A percentile compares a stretch with the other conserved stretches of the same genome.
These are phyloP conservation scores for Microcera coccophila DNA, from an alignment of 2,329 filamentous ascomycete genomes.

Conservation along the genomic window DNA sequence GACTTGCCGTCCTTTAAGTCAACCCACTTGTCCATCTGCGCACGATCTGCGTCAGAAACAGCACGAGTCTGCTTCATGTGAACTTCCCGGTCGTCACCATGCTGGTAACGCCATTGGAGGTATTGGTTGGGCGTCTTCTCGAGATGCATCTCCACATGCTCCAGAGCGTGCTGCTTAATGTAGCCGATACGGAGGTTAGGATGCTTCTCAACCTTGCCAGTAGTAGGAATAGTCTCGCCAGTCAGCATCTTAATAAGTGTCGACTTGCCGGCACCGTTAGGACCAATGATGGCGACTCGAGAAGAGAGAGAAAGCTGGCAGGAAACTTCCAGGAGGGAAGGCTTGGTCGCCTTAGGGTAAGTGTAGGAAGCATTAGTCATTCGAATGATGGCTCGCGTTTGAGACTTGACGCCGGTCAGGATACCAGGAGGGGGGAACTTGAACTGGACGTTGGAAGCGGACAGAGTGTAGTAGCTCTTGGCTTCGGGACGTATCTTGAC, in stretches of 20 bases:
- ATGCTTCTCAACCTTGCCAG: slow-evolving; percentile 92
- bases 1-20: slow-evolving; percentile 82
- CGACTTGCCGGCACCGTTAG: slow-evolving; percentile 96
- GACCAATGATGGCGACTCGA: slow-evolving; percentile 91
- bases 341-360: slow-evolving; percentile 87
- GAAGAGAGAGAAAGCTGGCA: slow-evolving; percentile 86
- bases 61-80: slow-evolving; percentile 96
- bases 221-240: slow-evolving; percentile 79
- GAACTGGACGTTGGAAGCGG: slow-evolving; percentile 84
- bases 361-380: slow-evolving; percentile 90
- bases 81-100: slow-evolving; percentile 95
- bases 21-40: slow-evolving; percentile 86
- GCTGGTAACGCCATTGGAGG: slow-evolving; percentile 95
- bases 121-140: slow-evolving; percentile 99
- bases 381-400: slow-evolving; percentile 88
- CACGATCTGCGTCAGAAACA: slow-evolving; percentile 77
- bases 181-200: slow-evolving; percentile 98
- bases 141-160: slow-evolving; percentile 99
- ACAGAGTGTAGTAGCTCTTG: slow-evolving; percentile 97
- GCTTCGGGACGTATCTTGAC: slow-evolving; percentile 88
- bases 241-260: slow-evolving; percentile 97
- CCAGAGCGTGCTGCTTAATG: slow-evolving; percentile 98
- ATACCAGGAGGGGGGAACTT: slow-evolving; percentile 97
- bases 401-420: slow-evolving; percentile 88
- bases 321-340: slow-evolving; percentile 82